A percentile compares a stretch with the other conserved stretches of the same genome.
These are phyloP conservation scores for Dactylonectria macrodidyma DNA, from an alignment of 2,329 filamentous ascomycete species.

Conservation along the genomic window DNA sequence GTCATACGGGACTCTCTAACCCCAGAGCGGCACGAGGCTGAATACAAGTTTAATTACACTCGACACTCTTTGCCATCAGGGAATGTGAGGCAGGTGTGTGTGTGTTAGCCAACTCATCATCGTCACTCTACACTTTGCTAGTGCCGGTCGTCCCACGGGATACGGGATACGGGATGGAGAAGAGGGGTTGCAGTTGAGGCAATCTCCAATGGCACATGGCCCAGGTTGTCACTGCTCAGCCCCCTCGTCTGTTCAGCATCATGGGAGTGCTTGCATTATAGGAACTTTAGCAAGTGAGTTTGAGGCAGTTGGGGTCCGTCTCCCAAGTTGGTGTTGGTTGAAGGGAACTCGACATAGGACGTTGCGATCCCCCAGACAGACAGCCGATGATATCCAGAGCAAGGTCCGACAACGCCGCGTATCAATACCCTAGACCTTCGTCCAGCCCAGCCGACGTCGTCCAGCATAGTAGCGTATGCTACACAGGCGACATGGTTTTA, in stretches of 20 bases:
- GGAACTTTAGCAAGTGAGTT: background rate
- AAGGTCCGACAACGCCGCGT: background rate
- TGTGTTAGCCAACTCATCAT: slow-evolving; percentile 14
- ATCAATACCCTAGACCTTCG: background rate
- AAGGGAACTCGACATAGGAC: background rate
- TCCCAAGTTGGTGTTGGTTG: background rate
- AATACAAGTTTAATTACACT: slow-evolving; percentile 40
- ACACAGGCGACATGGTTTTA: background rate
- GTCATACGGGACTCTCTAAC: slow-evolving; percentile 15
- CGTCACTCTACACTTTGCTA: slow-evolving; percentile 8
- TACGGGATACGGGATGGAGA: background rate
- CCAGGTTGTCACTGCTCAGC: background rate
- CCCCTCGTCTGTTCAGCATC: background rate
- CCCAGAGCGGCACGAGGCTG: slow-evolving; percentile 39
- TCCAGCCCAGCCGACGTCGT: background rate
- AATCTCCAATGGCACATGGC: slow-evolving; percentile 20
- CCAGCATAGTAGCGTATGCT: slow-evolving; percentile 1
- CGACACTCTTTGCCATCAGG: slow-evolving; percentile 6
- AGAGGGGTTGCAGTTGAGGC: slow-evolving; percentile 27
- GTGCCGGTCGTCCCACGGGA: background rate
- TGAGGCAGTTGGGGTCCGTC: background rate
- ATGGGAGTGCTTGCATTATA: background rate
- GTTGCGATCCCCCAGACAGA: background rate
- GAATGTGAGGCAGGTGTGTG: slow-evolving; percentile 17
- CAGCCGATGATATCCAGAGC: background rate